Conservation (phyloP, 768 basidiomycete species). For the Tylopilus cervinicoccineus region DNA sequence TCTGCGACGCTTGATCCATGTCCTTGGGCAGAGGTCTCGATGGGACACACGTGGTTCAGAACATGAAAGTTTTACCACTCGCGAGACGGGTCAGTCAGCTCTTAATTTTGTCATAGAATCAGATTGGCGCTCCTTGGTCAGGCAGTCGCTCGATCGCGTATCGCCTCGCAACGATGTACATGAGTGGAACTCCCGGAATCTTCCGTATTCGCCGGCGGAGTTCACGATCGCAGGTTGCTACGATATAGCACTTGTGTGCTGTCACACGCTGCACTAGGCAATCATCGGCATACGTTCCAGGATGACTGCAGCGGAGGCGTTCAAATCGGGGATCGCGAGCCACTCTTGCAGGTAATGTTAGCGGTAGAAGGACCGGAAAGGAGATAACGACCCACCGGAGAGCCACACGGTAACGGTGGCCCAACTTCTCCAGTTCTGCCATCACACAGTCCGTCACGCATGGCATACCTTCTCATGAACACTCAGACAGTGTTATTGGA, state of each 20-base stretch:
- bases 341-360: constrained; percentile 51
- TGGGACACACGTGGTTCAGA: neutral
- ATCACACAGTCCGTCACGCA: constrained; percentile 99
- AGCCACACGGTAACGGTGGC: constrained; percentile 92
- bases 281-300: constrained; percentile 98
- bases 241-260: constrained; percentile 93
- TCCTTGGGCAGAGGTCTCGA: neutral
- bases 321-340: constrained; percentile 98
- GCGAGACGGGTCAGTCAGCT: neutral
- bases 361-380: neutral
- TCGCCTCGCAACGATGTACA: constrained; percentile 91
- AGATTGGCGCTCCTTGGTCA: constrained; percentile 84
- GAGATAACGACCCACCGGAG: constrained; percentile 58
- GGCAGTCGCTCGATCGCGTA: constrained; percentile 96
- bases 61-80: neutral
- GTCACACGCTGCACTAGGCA: constrained; percentile 96
- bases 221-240: constrained; percentile 97
- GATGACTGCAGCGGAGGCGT: constrained; percentile 85
- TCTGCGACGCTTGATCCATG: neutral
- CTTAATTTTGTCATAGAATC: constrained; percentile 2
- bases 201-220: constrained; percentile 89
- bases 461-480: constrained; percentile 70
- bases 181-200: constrained; percentile 88
- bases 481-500: constrained; percentile 2
- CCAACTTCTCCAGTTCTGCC: constrained; percentile 97